Conservation (phyloP, 495 filamentous ascomycete genomes). For the Stereocaulon alpinum region DNA sequence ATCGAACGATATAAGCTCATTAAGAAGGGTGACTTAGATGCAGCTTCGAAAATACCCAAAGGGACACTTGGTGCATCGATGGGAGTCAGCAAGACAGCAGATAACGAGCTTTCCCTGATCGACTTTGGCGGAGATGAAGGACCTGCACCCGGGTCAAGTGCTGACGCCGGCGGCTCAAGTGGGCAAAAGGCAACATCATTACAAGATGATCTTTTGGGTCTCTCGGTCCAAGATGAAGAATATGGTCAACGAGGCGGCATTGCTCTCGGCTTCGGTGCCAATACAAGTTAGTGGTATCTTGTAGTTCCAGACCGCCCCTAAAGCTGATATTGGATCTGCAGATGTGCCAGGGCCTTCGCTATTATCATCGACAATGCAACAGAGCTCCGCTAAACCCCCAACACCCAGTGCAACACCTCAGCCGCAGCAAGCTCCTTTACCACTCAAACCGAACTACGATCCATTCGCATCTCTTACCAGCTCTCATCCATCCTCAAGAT, state of each 20-base stretch:
- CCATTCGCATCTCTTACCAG: slow-evolving; percentile 44
- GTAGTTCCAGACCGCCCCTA: background rate
- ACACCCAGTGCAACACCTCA: slow-evolving; percentile 29
- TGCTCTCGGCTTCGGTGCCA: slow-evolving; percentile 67
- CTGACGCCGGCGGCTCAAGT: slow-evolving; percentile 6
- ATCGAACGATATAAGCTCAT: slow-evolving; percentile 89
- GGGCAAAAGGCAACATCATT: slow-evolving; percentile 34
- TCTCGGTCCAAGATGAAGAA: slow-evolving; percentile 51
- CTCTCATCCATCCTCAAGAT: slow-evolving; percentile 38
- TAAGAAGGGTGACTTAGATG: slow-evolving; percentile 87
- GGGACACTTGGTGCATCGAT: slow-evolving; percentile 68
- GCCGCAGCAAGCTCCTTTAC: slow-evolving; percentile 29
- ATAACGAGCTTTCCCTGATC: slow-evolving; percentile 85
- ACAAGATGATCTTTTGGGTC: slow-evolving; percentile 58
- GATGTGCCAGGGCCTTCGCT: slow-evolving; percentile 54
- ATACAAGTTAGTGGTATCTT: slow-evolving; percentile 42
- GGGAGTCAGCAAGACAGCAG: slow-evolving; percentile 60
- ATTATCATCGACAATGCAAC: slow-evolving; percentile 51
- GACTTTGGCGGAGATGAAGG: slow-evolving; percentile 73
- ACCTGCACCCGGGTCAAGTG: slow-evolving; percentile 31
- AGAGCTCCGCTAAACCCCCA: slow-evolving; percentile 40
- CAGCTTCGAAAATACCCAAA: slow-evolving; percentile 70
- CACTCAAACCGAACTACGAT: slow-evolving; percentile 47
- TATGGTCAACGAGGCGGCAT: slow-evolving; percentile 74
- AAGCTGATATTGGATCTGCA: slow-evolving; percentile 16